Base-by-base conservation (phyloP, 306 rosid species). In the Elaeagnus macrophylla region DNA sequence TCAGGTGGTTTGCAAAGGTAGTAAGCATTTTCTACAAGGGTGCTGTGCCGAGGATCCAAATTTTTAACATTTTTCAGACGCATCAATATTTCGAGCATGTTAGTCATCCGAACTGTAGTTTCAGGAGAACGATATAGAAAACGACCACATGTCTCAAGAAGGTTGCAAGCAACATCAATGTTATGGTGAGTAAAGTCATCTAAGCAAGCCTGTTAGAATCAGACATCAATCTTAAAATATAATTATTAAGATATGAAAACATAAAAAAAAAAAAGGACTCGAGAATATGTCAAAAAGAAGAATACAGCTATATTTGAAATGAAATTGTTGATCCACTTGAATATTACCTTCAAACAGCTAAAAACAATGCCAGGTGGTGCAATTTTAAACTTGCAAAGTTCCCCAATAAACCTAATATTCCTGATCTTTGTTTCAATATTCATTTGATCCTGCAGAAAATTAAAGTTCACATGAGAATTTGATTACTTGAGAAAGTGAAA, bases 1-100 rank as follows among this genome's bases (percentile, higher is more conserved):
- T 93, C 99, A 6, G 99, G 99, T 50, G 99, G 99, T 65, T 93
- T 93, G 78, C 99, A 93, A 48, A 93, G 84, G 78, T 93, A 93
- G 78, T 93, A 93, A 17, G 99, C 99, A 79, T 93, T 93, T 75
- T 93, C 99, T 67, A 93, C 99, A 65, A 83, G 88, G 60, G 96
- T 87, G 75, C 95, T 93, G 59, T 93, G 99, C 54, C 96, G 81
- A n/a, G 99, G 96, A 85, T 93, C 99, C 86, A 93, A 74, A 75
- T 93, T 87, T 77, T 93, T 93, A 14, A 93, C 99, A 79, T 93
- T 93, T 72, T 93, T 93, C 71, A 93, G 79, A 43, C 99, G 96
- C 99, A 87, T 93, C 67, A 93, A 65, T 78, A 93, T 93, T 82
- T 93, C 96, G 85, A 93, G 70, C 99, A 87, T 93, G 77, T 93